Evolutionary conservation across 2,329 filamentous ascomycete species (phyloP).

Genomic region (Tolypocladium ovalisporum): DNA sequence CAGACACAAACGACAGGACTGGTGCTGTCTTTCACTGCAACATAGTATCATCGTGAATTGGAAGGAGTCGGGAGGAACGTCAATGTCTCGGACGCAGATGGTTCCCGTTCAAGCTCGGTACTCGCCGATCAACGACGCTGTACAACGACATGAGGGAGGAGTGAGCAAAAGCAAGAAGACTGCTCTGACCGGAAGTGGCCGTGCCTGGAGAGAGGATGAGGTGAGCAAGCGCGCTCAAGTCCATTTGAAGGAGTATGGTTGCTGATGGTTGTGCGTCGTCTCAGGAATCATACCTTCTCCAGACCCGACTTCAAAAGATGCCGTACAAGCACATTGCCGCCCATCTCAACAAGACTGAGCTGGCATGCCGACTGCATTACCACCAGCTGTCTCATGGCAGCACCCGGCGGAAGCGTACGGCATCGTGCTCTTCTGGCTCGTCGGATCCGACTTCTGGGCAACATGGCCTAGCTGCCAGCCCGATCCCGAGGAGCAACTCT

Average conservation of each 20-base stretch:
- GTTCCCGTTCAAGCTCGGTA: constrained; percentile 33
- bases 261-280: background rate
- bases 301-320: constrained; percentile 79
- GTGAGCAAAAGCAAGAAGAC: constrained; percentile 56
- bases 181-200: constrained; percentile 61
- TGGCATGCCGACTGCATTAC: constrained; percentile 79
- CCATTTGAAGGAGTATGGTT: background rate
- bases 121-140: constrained; percentile 39
- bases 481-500: constrained; percentile 36
- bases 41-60: background rate
- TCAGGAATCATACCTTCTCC: constrained; percentile 73
- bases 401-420: constrained; percentile 67
- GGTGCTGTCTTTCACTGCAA: background rate
- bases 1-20: background rate
- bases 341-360: constrained; percentile 77
- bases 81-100: constrained; percentile 42
- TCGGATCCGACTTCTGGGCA: constrained; percentile 40
- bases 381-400: constrained; percentile 76
- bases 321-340: constrained; percentile 84
- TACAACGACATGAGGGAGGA: constrained; percentile 48
- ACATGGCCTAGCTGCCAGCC: constrained; percentile 35
- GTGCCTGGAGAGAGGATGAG: constrained; percentile 81
- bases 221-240: constrained; percentile 30
- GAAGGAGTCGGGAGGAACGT: background rate
- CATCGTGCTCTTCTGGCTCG: constrained; percentile 58